A percentile compares a stretch with the other conserved stretches of the same genome.
phyloP scores from a whole-genome alignment of 2,329 filamentous ascomycete genomes.

The Dactylonectria macrodidyma region DNA sequence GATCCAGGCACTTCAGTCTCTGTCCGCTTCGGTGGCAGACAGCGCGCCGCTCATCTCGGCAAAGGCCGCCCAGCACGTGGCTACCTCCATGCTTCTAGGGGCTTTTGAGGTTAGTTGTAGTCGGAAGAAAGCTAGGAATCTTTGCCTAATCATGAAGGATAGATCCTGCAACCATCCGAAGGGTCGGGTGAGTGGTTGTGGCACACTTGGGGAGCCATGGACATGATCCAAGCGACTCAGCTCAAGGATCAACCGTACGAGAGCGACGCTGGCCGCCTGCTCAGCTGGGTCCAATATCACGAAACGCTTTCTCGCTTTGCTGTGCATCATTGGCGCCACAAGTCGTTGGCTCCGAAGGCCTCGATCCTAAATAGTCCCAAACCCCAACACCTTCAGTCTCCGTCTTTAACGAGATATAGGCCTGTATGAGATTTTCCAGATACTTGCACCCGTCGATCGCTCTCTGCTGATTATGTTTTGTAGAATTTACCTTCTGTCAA shows the following conservation, averaged over 20 bases:
- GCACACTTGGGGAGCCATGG: constrained; percentile 38
- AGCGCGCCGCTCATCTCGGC: neutral
- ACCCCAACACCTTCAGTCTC: neutral
- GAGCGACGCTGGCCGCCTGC: constrained; percentile 18
- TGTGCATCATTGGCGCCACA: constrained; percentile 36
- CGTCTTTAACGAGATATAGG: constrained; percentile 11
- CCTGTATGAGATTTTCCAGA: constrained; percentile 11
- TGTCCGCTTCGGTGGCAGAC: constrained; percentile 19
- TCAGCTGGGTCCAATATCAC: constrained; percentile 44
- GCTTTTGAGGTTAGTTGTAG: constrained; percentile 36
- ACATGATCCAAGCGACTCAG: constrained; percentile 30
- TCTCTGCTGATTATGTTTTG: neutral
- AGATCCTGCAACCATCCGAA: constrained; percentile 35
- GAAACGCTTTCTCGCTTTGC: constrained; percentile 38
- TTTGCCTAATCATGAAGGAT: neutral
- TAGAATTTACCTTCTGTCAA: constrained; percentile 26
- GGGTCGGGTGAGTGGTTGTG: constrained; percentile 41
- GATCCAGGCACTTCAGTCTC: constrained; percentile 29
- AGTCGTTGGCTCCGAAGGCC: neutral
- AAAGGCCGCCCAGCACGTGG: constrained; percentile 37
- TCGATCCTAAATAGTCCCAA: neutral
- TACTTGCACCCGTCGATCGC: fast-evolving
- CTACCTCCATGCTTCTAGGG: constrained; percentile 40
- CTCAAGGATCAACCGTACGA: constrained; percentile 2
- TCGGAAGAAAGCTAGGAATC: too few relatives aligned